A percentile compares a stretch with the other conserved stretches of the same genome.
Conservation (phyloP, 192 early-diverging fungal species). For the Coemansia sp. region DNA sequence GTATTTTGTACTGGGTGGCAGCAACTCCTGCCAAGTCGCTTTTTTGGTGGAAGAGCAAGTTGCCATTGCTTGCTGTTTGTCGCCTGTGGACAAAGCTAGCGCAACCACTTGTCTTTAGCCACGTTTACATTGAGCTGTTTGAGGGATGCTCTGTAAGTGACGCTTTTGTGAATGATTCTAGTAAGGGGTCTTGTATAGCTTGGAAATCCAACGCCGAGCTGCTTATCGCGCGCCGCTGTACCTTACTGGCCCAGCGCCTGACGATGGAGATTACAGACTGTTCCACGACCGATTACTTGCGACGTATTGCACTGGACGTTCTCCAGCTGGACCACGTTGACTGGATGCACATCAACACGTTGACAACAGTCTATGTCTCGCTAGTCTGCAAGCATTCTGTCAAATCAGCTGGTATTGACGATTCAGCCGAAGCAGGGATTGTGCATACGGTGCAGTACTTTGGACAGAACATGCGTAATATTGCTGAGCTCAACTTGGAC, state of each 20-base stretch:
- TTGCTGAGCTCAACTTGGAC: background rate
- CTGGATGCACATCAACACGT: background rate
- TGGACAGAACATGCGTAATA: background rate
- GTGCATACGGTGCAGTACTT: background rate
- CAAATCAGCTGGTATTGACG: too few relatives aligned
- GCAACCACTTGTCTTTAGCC: background rate
- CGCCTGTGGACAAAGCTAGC: background rate
- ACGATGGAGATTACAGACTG: background rate
- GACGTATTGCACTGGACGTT: background rate
- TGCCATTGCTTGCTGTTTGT: background rate
- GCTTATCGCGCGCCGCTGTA: background rate
- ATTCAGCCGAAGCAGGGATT: too few relatives aligned
- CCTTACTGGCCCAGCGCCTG: background rate
- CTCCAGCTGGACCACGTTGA: background rate
- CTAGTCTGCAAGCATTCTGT: too few relatives aligned
- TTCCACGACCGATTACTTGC: background rate
- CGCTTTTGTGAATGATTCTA: too few relatives aligned
- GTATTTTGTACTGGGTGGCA: too few relatives aligned
- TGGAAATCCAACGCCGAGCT: background rate
- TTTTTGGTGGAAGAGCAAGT: too few relatives aligned
- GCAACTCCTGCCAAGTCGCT: too few relatives aligned
- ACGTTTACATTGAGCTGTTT: background rate
- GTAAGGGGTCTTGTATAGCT: too few relatives aligned
- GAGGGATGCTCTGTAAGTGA: too few relatives aligned
- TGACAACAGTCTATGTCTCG: background rate